Base-by-base conservation (phyloP, 371 early-diverging fungal genomes). In the Scutellospora calospora region DNA sequence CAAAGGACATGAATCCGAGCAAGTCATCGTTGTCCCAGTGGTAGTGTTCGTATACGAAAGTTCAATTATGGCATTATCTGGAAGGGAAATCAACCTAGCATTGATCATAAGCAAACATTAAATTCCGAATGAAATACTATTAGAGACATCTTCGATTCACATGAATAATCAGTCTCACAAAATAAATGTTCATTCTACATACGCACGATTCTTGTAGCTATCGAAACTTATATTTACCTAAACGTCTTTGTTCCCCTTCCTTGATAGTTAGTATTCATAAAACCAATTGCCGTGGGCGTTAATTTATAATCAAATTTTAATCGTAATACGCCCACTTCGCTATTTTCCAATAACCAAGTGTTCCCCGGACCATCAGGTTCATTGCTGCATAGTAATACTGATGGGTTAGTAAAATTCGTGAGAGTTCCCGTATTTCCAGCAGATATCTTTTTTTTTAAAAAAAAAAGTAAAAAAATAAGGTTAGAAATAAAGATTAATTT, bases 171-270 rank as follows among this genome's bases (percentile, higher is more conserved):
- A n/a, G n/a, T n/a, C n/a, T n/a, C n/a, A n/a, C n/a, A 45, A 45
- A 45, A 45, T 45, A 45, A 45, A 45, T 45, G 12, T 45, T 45
- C 45, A 45, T 45, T 45, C 45, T 45, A 45, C 45, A 45, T 45
- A 45, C 45, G 11, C 45, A 45, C 45, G 45, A 45, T 45, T 45
- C 45, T 45, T 45, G 45, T 45, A 45, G 45, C 45, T 45, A 45
- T 45, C 45, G 29, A 31, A 63, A 3, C 25, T 4, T 35, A 38
- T 22, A 45, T 25, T 41, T 69, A 87, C 87, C 90, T 85, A 80
- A 95, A 94, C 11, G 88, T 83, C 76, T 92, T 88, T 72, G 94
- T 93, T 74, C 94, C 94, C 38, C 92, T 86, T 35, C 90, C 89
- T 22, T 87, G 82, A 20, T 84, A 80, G 71, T 81, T 82, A 8